Base-by-base conservation (phyloP, 768 basidiomycete genomes). In the Leucosporidium scottii region DNA sequence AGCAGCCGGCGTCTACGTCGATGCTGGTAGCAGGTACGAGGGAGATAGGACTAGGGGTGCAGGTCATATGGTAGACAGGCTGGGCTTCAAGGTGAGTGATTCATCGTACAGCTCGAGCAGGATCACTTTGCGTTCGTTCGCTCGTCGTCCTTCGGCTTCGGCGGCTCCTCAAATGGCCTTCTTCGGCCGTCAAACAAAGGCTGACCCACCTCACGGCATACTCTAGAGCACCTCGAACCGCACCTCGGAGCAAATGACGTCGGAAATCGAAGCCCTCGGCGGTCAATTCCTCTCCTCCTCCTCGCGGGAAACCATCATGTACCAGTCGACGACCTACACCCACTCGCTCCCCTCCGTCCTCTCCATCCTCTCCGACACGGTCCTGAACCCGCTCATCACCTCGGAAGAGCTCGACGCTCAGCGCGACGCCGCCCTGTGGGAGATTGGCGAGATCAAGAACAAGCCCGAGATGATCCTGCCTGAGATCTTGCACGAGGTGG, bases 391-490 rank as follows among this genome's bases (percentile, higher is more conserved):
- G 15, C 80, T 85, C 1, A 86, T 96, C 77, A 78, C 84, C 25
- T 79, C 81, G 0, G 89, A 90, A 62, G 96, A 98, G 79, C 80
- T 99, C 53, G 85, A 85, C 31, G 84, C 84, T 8, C 91, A 94
- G 76, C 84, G 87, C 59, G 89, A 90, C 63, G 91, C 93, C 15
- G 91, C 91, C 0, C 83, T 84, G 23, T 99, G 94, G 75, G 96
- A 99, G 78, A 83, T 91, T 56, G 84, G 91, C 39, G 94, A 97
- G 79, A 84, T 97, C 67, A 84, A 79, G 73, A 82, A 84, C 53
- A 97, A 97, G 78, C 92, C 94, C 0, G 94, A 98, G 73, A 87
- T 91, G 83, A 86, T 93, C 66, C 82, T 99, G 20, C 93, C 94
- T 3, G 94, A 99, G 75, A 78, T 93, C 8, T 79, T 98, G 25